Evolutionary conservation across 148 eudicot species (phyloP).

Genomic region (Linanthus parryae): DNA sequence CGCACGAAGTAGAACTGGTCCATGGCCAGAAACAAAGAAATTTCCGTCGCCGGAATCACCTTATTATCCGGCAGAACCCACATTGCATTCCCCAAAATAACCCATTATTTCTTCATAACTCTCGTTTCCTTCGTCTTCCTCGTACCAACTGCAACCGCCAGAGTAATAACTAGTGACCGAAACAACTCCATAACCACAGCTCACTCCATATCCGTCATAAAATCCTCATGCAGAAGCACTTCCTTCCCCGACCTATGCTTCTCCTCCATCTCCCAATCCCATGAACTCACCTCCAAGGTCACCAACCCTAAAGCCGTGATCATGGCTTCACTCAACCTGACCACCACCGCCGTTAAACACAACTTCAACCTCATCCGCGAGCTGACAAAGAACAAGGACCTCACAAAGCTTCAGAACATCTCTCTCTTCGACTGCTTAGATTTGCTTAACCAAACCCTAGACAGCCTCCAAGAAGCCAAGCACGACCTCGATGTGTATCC

Average conservation of each 20-base stretch:
- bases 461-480: constrained; percentile 41
- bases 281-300: constrained; percentile 23
- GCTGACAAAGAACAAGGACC: constrained; percentile 13
- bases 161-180: constrained; percentile 8
- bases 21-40: too few relatives aligned
- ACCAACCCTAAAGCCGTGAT: constrained; percentile 49
- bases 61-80: constrained; percentile 18
- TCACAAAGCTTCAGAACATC: constrained; percentile 37
- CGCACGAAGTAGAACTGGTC: too few relatives aligned
- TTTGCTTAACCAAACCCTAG: constrained; percentile 53
- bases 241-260: constrained; percentile 67
- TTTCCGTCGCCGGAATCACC: too few relatives aligned
- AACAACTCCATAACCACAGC: constrained; percentile 4
- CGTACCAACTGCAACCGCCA: constrained; percentile 27
- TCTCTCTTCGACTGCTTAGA: constrained; percentile 70
- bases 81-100: constrained; percentile 13
- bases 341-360: constrained; percentile 30
- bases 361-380: constrained; percentile 32
- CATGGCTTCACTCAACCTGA: constrained; percentile 38
- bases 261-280: constrained; percentile 32
- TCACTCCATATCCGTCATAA: constrained; percentile 35
- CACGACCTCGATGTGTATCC: constrained; percentile 44
- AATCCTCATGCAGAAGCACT: constrained; percentile 52
- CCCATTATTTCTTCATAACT: constrained; percentile 30
- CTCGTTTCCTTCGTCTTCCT: constrained; percentile 32